Conservation (phyloP, 2,329 filamentous ascomycete genomes). For the Venturia carpophila region DNA sequence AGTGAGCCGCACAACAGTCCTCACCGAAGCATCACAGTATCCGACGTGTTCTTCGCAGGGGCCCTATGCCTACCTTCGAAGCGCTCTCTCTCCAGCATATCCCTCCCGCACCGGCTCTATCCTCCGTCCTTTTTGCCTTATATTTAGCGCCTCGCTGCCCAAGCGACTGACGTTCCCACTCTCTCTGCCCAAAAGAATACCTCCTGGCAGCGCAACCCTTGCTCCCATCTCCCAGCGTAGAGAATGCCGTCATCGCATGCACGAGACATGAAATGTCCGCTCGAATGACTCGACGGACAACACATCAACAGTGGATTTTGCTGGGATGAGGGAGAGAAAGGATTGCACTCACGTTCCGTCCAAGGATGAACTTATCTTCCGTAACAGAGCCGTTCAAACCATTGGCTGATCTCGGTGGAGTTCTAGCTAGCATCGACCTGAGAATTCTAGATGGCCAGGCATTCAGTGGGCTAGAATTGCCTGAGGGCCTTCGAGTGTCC, state of each 20-base stretch:
- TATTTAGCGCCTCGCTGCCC: constrained; percentile 1
- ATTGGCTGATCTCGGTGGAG: too few species aligned
- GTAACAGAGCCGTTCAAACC: too few species aligned
- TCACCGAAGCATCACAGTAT: background rate
- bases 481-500: too few species aligned
- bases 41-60: background rate
- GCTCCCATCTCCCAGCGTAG: background rate
- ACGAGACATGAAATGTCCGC: background rate
- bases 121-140: background rate
- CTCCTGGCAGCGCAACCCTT: background rate
- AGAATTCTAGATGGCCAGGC: too few species aligned
- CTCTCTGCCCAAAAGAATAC: background rate
- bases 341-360: too few species aligned
- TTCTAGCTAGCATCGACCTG: too few species aligned
- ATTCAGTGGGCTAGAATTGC: too few species aligned
- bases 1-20: background rate
- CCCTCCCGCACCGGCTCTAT: background rate
- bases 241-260: background rate
- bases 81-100: background rate
- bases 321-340: background rate
- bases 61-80: background rate
- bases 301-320: background rate
- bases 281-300: background rate
- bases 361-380: too few species aligned
- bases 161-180: background rate